Base-by-base conservation (phyloP, 768 basidiomycete species). In the Mrakia hoshinonis region DNA sequence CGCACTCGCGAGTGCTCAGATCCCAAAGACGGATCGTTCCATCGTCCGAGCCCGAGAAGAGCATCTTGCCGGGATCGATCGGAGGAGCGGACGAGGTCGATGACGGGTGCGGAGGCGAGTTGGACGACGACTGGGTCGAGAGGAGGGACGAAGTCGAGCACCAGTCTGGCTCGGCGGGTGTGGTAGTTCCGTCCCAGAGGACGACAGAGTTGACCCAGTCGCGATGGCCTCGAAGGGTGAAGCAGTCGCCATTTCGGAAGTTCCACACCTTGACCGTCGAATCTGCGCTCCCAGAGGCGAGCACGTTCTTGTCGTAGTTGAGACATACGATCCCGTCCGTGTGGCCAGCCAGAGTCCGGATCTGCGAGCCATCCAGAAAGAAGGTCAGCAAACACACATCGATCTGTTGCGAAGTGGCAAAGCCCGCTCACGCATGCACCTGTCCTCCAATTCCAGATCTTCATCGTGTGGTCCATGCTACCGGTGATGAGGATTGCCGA, bases 121-220 rank as follows among this genome's bases (percentile, higher is more conserved):
- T 61, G 39, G 62, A 54, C 62, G 72, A 26, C 73, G 65, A 5
- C 18, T 34, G 26, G 31, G 43, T 24, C 10, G 74, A 63, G 46
- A 34, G 20, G 24, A 52, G 48, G 15, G 70, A 60, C 22, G 68
- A 61, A 4, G 52, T n/a, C 20, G 52, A 47, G 74, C 64, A 73
- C 74, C 22, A 75, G 68, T 79, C 79, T 52, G 78, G 64, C 67
- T 79, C 78, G n/a, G 74, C 70, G 7, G 78, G 77, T 81, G 79
- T 68, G 77, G 81, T 75, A 52, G 69, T 62, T 31, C 81, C 77
- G 74, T 97, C 92, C 95, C 96, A 99, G 46, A 99, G 81, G 74
- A 88, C 86, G 26, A 99, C 95, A 3, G 91, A 83, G 77, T 98
- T 98, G 71, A 99, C 94, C 93, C 96, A 96, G 76, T 98, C 93